Percentiles rank a stretch among this genome's conserved stretches.
Conservation (phyloP, 2,329 filamentous ascomycete species). For the Trichophyton schoenleinii region DNA sequence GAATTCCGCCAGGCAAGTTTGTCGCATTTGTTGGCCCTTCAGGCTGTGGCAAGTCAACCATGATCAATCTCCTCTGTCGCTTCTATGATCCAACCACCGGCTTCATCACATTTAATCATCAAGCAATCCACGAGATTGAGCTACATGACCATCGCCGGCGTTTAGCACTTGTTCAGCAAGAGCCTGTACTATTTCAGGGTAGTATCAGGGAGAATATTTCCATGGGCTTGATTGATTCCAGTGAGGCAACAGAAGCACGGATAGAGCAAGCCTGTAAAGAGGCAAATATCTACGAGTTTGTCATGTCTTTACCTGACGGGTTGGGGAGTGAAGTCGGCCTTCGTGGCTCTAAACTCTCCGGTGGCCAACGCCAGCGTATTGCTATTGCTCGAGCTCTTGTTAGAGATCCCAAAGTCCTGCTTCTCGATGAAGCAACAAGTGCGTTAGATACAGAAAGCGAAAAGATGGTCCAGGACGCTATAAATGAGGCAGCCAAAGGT, state of each 20-base stretch:
- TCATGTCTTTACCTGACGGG: neutral
- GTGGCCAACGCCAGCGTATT: conserved; percentile 33
- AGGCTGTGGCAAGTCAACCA: conserved; percentile 60
- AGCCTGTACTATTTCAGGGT: neutral
- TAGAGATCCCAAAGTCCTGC: conserved; percentile 25
- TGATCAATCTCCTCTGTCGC: conserved; percentile 61
- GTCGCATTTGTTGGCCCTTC: conserved; percentile 55
- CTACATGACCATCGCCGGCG: neutral
- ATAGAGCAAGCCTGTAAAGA: neutral
- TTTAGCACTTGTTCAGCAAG: neutral
- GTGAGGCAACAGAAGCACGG: neutral
- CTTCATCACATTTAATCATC: neutral
- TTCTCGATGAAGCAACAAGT: conserved; percentile 35
- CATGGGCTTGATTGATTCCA: neutral
- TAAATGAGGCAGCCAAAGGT: conserved; percentile 34
- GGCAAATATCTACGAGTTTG: neutral
- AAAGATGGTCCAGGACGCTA: conserved; percentile 21
- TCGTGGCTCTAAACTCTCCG: conserved; percentile 14
- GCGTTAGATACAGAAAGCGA: conserved; percentile 30
- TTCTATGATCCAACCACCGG: conserved; percentile 58
- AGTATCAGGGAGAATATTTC: neutral
- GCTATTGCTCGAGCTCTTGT: conserved; percentile 33
- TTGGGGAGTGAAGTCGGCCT: neutral
- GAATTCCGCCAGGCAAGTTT: conserved; percentile 35
- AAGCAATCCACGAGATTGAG: neutral